Conservation (phyloP, 345 rosid genomes). For the Firmiana major region DNA sequence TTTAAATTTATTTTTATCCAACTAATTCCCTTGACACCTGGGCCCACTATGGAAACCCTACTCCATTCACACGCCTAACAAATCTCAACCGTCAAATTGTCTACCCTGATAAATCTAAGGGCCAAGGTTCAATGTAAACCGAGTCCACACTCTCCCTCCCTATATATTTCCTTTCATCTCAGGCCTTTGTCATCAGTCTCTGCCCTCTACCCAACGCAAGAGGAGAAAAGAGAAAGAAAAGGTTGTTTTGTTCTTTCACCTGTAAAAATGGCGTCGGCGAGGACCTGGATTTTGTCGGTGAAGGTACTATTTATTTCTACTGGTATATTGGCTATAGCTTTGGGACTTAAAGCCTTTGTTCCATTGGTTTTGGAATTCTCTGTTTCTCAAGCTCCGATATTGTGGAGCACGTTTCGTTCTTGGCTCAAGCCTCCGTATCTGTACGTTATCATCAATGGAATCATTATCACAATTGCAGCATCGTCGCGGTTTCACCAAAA, state of each 20-base stretch:
- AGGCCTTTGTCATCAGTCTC: neutral
- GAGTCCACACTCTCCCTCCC: constrained; percentile 11
- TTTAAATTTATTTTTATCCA: neutral
- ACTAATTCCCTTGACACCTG: constrained; percentile 1
- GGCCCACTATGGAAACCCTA: neutral
- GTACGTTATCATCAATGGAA: constrained; percentile 18
- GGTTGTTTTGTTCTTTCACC: neutral
- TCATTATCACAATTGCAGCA: constrained; percentile 14
- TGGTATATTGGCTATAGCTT: constrained; percentile 14
- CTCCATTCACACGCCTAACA: neutral
- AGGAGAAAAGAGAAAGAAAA: neutral
- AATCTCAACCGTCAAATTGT: constrained; percentile 16
- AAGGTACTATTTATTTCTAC: constrained; percentile 7
- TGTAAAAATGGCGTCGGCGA: constrained; percentile 18
- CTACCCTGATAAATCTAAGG: constrained; percentile 1
- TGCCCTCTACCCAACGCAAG: neutral
- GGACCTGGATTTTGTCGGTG: constrained; percentile 4
- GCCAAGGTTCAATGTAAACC: neutral
- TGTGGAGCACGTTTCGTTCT: constrained; percentile 13
- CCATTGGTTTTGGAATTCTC: constrained; percentile 12
- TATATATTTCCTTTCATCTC: constrained; percentile 20
- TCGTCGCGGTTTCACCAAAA: constrained; percentile 6
- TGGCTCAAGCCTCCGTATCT: constrained; percentile 21
- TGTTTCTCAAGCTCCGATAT: constrained; percentile 17
- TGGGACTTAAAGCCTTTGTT: constrained; percentile 13